Evolutionary conservation across 805 yeast species (phyloP).

Genomic region (Cyberlindnera petersonii): DNA sequence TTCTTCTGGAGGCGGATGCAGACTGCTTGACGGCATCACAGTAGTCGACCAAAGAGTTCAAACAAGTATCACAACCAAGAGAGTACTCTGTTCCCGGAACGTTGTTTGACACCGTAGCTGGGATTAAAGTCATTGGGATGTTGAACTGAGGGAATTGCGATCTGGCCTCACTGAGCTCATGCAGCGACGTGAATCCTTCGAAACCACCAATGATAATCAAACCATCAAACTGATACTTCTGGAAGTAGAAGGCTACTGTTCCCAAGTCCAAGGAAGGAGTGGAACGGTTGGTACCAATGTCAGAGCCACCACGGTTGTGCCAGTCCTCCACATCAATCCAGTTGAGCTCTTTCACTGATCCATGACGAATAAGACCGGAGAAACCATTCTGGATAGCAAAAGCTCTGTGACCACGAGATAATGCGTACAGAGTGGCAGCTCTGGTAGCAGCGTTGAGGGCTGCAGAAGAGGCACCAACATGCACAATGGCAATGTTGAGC

Average conservation of each 20-base stretch:
- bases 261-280: constrained; percentile 83
- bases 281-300: constrained; percentile 91
- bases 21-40: constrained; percentile 94
- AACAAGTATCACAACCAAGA: constrained; percentile 91
- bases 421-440: constrained; percentile 8
- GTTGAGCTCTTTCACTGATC: constrained; percentile 63
- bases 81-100: constrained; percentile 99
- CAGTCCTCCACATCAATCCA: constrained; percentile 90
- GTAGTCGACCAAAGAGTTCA: constrained; percentile 84
- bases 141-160: constrained; percentile 80
- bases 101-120: constrained; percentile 94
- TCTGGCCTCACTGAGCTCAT: constrained; percentile 77
- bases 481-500: constrained; percentile 76
- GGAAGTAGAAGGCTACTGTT: constrained; percentile 87
- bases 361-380: constrained; percentile 87
- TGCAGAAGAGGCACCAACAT: constrained; percentile 97
- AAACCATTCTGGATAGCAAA: constrained; percentile 91
- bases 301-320: constrained; percentile 91
- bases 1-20: constrained; percentile 89
- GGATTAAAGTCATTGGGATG: constrained; percentile 90
- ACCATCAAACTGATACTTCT: constrained; percentile 84
- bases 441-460: constrained; percentile 58
- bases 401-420: constrained; percentile 88
- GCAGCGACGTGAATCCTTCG: constrained; percentile 87
- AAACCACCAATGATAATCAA: constrained; percentile 92